phyloP scores from a whole-genome alignment of 768 basidiomycete genomes.

The Antrodiella citrinella region DNA sequence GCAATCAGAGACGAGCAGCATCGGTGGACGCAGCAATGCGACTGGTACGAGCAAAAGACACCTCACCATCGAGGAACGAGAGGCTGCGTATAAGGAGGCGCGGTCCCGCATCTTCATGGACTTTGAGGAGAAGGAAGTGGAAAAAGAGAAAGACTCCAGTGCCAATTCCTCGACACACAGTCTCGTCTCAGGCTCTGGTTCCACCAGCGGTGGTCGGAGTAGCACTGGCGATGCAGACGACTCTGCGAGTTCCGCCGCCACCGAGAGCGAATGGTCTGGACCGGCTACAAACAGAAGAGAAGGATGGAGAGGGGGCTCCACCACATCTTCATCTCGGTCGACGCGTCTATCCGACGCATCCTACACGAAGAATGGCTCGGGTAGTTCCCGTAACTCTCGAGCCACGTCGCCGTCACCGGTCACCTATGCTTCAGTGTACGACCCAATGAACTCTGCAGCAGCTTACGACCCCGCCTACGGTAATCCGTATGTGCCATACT shows the following conservation, averaged over 20 bases:
- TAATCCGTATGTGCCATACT: constrained; percentile 21
- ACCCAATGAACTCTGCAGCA: constrained; percentile 30
- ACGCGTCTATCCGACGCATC: constrained; percentile 40
- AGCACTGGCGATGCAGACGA: constrained; percentile 64
- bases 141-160: constrained; percentile 64
- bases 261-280: constrained; percentile 77
- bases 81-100: constrained; percentile 85
- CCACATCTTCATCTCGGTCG: constrained; percentile 46
- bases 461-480: constrained; percentile 22
- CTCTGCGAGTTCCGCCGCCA: constrained; percentile 59
- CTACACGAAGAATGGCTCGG: constrained; percentile 45
- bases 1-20: constrained; percentile 73
- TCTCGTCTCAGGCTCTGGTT: constrained; percentile 60
- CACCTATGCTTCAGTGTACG: constrained; percentile 67
- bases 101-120: constrained; percentile 81
- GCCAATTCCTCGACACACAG: constrained; percentile 72
- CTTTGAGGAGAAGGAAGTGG: constrained; percentile 52
- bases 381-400: constrained; percentile 63
- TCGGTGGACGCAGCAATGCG: constrained; percentile 59
- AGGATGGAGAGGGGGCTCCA: constrained; percentile 37
- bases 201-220: constrained; percentile 45
- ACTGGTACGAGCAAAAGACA: constrained; percentile 55
- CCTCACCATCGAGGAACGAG: constrained; percentile 78
- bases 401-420: constrained; percentile 69
- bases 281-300: constrained; percentile 49